Evolutionary conservation across 2,329 filamentous ascomycete genomes (phyloP), one percentile per base, ranked within the genome.

Genomic region (Fusarium setosum): DNA sequence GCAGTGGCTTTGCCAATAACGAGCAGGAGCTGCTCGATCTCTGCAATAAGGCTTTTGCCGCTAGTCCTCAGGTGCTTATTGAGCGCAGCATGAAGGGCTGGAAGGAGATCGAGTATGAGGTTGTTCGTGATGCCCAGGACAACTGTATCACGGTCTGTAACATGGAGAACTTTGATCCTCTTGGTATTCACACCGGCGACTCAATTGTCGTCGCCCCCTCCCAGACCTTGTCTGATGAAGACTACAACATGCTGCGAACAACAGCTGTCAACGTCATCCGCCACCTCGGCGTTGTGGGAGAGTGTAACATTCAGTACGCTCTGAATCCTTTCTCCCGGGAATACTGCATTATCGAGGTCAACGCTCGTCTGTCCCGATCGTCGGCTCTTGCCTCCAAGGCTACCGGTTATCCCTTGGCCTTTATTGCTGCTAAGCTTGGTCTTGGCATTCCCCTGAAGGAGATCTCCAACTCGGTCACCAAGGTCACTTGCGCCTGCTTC

Each of bases 91-190:
- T 99, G 95, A 98, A 98, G 83, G 96, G 96, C 60, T 99, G 96
- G 96, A 99, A 99, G 80, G 96, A 99, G 80, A 96, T 98, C 65
- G 96, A 99, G 79, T 99, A 98, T 76, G 96, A 99, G 79, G 96
- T 98, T 63, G 96, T 99, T 37, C 91, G 96, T 74, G 96, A 98
- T 83, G 92, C 90, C 57, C 90, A 93, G 72, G 94, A 99, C 82
- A 98, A 98, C 86, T 99, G 96, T 78, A 98, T 99, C 77, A 99
- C 96, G 7, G 96, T 99, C 63, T 99, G 96, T 80, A 99, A 99
- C 84, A 98, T 99, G 96, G 96, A 99, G 83, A 99, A 99, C 82
- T 99, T 99, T 74, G 96, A 99, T 78, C 96, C 96, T 55, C 89
- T 99, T 2, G 96, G 96, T 73, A 98, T 98, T 65, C 96, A 98